Evolutionary conservation across 345 rosid species (phyloP).

Genomic region (Acer campestre): DNA sequence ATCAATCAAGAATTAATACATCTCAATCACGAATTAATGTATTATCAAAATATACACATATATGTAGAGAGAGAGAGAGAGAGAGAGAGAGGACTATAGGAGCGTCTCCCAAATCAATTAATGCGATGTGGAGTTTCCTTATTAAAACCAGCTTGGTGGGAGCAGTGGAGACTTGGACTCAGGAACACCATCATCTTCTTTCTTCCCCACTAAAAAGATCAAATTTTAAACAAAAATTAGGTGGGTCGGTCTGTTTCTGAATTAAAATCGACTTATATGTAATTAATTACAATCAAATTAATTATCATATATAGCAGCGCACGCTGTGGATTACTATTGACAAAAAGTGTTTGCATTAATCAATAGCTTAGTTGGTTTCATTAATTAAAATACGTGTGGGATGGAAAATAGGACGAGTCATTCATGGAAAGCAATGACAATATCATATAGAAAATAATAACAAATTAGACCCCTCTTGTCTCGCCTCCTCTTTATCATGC

Average conservation of each 20-base stretch:
- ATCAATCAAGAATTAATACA: neutral
- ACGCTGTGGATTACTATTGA: conserved; percentile 13
- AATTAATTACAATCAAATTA: conserved; percentile 19
- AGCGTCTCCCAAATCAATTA: conserved; percentile 16
- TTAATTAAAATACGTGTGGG: neutral
- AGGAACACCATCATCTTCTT: neutral
- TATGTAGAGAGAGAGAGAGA: no score
- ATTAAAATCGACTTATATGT: conserved; percentile 19
- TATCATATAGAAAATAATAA: neutral
- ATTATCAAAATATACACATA: neutral
- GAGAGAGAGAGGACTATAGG: neutral
- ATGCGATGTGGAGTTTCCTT: conserved; percentile 32
- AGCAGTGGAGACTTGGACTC: conserved; percentile 36
- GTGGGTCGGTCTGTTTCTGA: conserved; percentile 21
- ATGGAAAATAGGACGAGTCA: no score
- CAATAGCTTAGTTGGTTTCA: neutral
- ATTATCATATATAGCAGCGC: conserved; percentile 10
- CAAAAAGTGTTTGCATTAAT: conserved; percentile 13
- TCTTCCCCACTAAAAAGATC: conserved; percentile 27
- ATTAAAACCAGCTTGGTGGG: conserved; percentile 33
- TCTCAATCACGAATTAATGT: neutral
- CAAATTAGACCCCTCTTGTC: conserved; percentile 2
- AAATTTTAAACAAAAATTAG: conserved; percentile 13
- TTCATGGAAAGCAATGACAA: no score
- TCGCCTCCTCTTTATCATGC: neutral